Conservation (phyloP, 208 protist species). For the Phytomonas sp. region DNA sequence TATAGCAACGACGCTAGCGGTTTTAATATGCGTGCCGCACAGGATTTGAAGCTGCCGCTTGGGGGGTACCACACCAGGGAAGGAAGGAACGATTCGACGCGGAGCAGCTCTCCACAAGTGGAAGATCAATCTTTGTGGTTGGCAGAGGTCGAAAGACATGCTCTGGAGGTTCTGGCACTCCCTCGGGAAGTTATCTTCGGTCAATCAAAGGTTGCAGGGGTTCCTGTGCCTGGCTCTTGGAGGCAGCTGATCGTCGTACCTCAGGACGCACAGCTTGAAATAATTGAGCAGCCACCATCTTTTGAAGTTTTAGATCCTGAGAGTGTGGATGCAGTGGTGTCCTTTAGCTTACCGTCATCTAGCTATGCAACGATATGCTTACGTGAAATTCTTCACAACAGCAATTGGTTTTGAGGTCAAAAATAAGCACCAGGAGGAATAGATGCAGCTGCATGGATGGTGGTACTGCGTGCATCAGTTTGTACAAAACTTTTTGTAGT, state of each 20-base stretch:
- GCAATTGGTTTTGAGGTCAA: constrained; percentile 47
- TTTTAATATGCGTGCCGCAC: neutral
- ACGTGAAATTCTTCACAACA: constrained; percentile 53
- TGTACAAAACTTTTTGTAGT: neutral
- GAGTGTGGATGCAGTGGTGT: constrained; percentile 13
- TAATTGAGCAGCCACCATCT: neutral
- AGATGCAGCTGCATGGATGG: neutral
- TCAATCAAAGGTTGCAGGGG: constrained; percentile 49
- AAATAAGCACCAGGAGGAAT: neutral
- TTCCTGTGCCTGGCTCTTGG: constrained; percentile 51
- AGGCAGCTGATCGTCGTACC: constrained; percentile 37
- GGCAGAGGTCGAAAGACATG: constrained; percentile 16
- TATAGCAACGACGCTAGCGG: neutral
- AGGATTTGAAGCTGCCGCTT: constrained; percentile 17
- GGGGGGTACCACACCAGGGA: constrained; percentile 17
- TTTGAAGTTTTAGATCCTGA: constrained; percentile 1
- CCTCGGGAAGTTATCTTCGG: constrained; percentile 22
- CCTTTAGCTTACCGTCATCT: constrained; percentile 63
- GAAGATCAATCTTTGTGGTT: constrained; percentile 6
- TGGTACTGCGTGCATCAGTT: neutral
- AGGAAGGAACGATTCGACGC: neutral
- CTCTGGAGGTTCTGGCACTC: constrained; percentile 20
- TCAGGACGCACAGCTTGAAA: constrained; percentile 1
- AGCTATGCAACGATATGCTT: constrained; percentile 80
- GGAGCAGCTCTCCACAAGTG: neutral